Percentiles rank a stretch among this genome's conserved stretches.
These are phyloP conservation scores for Gryganskiella cystojenkinii DNA, from an alignment of 192 early-diverging fungal genomes.

Conservation along the genomic window DNA sequence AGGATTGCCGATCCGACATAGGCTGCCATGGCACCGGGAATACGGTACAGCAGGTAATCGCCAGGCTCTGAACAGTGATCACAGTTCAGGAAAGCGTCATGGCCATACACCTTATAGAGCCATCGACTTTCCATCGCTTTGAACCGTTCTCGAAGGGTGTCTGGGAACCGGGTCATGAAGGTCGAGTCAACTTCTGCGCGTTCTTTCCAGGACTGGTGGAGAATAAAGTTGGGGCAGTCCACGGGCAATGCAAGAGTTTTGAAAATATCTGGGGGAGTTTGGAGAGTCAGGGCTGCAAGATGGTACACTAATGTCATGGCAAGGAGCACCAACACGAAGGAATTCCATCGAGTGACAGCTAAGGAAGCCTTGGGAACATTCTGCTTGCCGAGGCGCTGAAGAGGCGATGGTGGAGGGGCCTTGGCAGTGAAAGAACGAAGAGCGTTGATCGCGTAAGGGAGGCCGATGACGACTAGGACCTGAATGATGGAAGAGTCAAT, in stretches of 20 bases:
- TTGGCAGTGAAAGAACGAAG: conserved; percentile 39
- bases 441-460: conserved; percentile 25
- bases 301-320: conserved; percentile 12
- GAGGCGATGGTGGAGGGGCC: conserved; percentile 34
- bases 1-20: conserved; percentile 34
- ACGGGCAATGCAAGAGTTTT: conserved; percentile 25
- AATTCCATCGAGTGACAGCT: conserved; percentile 16
- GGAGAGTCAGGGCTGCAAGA: conserved; percentile 17
- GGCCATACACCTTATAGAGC: conserved; percentile 30
- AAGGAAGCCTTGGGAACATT: background rate
- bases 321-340: conserved; percentile 7
- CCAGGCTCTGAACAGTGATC: conserved; percentile 29
- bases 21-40: conserved; percentile 19
- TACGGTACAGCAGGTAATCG: conserved; percentile 30
- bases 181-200: conserved; percentile 7
- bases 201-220: conserved; percentile 46
- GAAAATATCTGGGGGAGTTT: conserved; percentile 41
- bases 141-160: conserved; percentile 37
- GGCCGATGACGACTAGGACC: conserved; percentile 29
- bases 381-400: conserved; percentile 33
- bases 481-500: conserved; percentile 48
- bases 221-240: conserved; percentile 47
- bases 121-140: conserved; percentile 40
- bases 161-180: conserved; percentile 29
- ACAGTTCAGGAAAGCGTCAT: conserved; percentile 39